Base-by-base conservation (phyloP, 1,139 yeast species). In the Candida glucosophila region DNA sequence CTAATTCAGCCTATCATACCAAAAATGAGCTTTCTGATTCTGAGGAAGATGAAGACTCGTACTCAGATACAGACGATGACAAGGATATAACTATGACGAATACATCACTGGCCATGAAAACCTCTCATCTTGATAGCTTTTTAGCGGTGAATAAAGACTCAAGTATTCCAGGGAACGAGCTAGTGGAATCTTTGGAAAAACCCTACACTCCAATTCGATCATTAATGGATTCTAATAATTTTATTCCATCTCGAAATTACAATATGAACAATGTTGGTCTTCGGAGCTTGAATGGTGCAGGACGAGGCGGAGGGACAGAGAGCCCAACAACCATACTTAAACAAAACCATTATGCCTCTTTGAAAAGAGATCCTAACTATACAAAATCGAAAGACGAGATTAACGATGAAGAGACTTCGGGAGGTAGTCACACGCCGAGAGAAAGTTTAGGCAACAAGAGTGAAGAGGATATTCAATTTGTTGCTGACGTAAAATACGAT, bases 401-500 rank as follows among this genome's bases (percentile, higher is more conserved):
- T 20, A 15, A 17, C 16, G 17, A 22, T 9, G 15, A 27, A 14
- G 16, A 19, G 14, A 8, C 13, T 8, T 25, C 20, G 8, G 18
- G 8, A 16, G n/a, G n/a, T 16, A n/a, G 18, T n/a, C 8, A 8
- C n/a, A 7, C 22, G 22, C 17, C n/a, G 5, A 16, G 13, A 10
- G 17, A 20, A 12, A 17, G 26, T 14, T 15, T 19, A 15, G 8
- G 14, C 6, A 19, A 18, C 10, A 14, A 19, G 28, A 36, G 43
- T 12, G 62, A 55, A 10, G 66, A 68, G 29, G 97, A 90, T 43
- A 53, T 83, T 2, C 98, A 90, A 49, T 55, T 86, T 22, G 66
- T 83, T 15, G 59, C 80, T 11, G 96, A 88, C 40, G 47, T 88
- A 19, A 70, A 77, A 32, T 90, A 90, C 51, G 66, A 73, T 24